Base-by-base conservation (phyloP, 225 moss, liverwort and hornwort genomes). In the Pseudoscleropodium purum region DNA sequence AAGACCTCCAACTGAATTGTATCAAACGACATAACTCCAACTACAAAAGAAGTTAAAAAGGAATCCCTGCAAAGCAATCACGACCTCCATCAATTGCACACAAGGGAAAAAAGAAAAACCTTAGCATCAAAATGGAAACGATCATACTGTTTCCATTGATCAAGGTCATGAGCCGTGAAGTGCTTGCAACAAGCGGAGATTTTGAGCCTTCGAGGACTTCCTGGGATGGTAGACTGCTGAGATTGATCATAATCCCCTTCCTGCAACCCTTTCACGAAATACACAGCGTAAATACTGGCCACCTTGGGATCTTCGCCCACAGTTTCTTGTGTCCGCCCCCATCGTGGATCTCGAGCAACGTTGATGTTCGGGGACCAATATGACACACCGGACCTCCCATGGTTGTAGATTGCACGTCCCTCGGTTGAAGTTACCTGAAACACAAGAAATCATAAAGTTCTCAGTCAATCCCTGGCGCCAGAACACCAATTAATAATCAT, bases 151-250 rank as follows among this genome's bases (percentile, higher is more conserved):
- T 93, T 91, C 98, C 98, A 99, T 26, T 89, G 73, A 39, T 99
- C 98, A 27, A 99, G 90, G 85, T 99, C 97, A 75, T 97, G 97
- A 75, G 98, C 98, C 8, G 98, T 96, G 80, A 96, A 97, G 91
- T 99, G 98, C 90, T 99, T 99, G 94, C 97, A 99, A 89, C 97
- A 96, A 69, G 96, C 98, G 52, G 98, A 96, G 63, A 95, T 80
- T 92, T 99, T 99, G 36, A 99, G 87, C 81, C 95, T 85, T 61
- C 89, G 85, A 81, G 93, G 91, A 24, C 88, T 83, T 75, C 88
- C 86, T 45, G 88, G 66, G 24, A 23, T 39, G 20, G 59, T 26
- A 81, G 78, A 57, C 29, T 64, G 81, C 56, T 59, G 93, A 61
- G 88, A 37, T 33, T 51, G 86, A 16, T 95, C 83, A 16, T 88